These are phyloP conservation scores for Cnidoscolus chayamansa DNA, from an alignment of 441 rosid genomes.

Conservation along the genomic window DNA sequence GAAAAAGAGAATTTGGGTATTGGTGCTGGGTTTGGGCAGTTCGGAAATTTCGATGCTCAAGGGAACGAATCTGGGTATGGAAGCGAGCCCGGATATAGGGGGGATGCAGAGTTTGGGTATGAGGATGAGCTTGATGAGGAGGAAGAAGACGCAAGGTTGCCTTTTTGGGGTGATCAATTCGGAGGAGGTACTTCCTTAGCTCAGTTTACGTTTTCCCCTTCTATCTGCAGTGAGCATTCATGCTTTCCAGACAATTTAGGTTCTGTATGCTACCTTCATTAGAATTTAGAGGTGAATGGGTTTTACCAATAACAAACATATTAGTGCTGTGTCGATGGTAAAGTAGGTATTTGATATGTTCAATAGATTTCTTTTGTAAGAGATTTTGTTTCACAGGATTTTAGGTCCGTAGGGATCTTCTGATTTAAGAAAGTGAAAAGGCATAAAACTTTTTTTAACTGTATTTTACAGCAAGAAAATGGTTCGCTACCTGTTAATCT, in stretches of 20 bases:
- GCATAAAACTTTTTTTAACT: not conserved
- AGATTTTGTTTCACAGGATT: not conserved
- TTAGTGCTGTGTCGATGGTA: not conserved
- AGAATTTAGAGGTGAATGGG: not conserved
- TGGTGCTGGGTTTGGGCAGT: constrained; percentile 37
- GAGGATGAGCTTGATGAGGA: constrained; percentile 95
- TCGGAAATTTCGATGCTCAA: constrained; percentile 54
- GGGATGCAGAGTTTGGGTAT: constrained; percentile 95
- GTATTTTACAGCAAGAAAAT: not conserved
- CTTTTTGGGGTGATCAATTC: constrained; percentile 71
- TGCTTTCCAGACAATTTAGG: not conserved
- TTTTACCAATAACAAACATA: not conserved
- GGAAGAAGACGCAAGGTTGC: constrained; percentile 72
- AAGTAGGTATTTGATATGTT: not conserved
- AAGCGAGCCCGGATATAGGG: constrained; percentile 94
- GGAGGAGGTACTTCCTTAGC: constrained; percentile 52
- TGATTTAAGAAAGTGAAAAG: constrained; percentile 6
- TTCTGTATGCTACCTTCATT: not conserved
- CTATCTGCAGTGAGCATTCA: not conserved
- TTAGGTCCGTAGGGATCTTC: not conserved
- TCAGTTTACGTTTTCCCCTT: not conserved
- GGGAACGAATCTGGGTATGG: constrained; percentile 93
- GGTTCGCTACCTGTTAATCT: not conserved
- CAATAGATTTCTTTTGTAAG: not conserved
- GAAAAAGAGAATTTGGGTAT: constrained; percentile 42